phyloP scores from a whole-genome alignment of 2,329 filamentous ascomycete genomes.

The Dothideomycetes sp. region DNA sequence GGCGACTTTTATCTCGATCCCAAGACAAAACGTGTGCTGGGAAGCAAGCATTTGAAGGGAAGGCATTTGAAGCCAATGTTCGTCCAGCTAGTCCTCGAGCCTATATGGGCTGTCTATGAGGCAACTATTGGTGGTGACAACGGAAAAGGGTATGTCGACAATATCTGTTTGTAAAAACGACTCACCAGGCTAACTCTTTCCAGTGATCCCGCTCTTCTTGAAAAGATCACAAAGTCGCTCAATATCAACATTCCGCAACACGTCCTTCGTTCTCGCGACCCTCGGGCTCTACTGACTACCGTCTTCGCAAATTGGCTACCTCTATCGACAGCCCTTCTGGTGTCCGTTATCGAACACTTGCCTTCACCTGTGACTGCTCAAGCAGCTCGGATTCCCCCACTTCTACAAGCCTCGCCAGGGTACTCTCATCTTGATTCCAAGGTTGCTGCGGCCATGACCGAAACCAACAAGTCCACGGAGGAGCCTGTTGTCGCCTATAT shows the following conservation, averaged over 20 bases:
- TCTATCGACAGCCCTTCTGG: constrained; percentile 80
- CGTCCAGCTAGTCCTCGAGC: constrained; percentile 89
- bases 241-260: constrained; percentile 78
- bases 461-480: constrained; percentile 60
- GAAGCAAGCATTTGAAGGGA: constrained; percentile 85
- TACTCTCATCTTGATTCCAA: constrained; percentile 57
- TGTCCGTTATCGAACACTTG: constrained; percentile 87
- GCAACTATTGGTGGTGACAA: constrained; percentile 76
- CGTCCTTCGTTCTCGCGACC: constrained; percentile 72
- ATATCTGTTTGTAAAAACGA: no score
- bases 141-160: constrained; percentile 61
- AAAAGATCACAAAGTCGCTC: constrained; percentile 92
- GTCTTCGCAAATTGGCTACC: constrained; percentile 88
- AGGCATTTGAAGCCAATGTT: constrained; percentile 91
- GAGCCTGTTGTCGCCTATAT: constrained; percentile 88
- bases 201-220: constrained; percentile 68
- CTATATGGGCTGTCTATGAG: constrained; percentile 91
- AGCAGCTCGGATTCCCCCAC: constrained; percentile 64
- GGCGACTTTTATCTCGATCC: constrained; percentile 94
- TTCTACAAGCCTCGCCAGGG: constrained; percentile 74
- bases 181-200: constrained; percentile 7
- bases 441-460: constrained; percentile 71
- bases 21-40: constrained; percentile 89
- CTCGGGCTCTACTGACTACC: constrained; percentile 71
- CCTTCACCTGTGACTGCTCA: constrained; percentile 78